Conservation (phyloP, 257 asterid genomes). For the Orobanche coerulescens region DNA sequence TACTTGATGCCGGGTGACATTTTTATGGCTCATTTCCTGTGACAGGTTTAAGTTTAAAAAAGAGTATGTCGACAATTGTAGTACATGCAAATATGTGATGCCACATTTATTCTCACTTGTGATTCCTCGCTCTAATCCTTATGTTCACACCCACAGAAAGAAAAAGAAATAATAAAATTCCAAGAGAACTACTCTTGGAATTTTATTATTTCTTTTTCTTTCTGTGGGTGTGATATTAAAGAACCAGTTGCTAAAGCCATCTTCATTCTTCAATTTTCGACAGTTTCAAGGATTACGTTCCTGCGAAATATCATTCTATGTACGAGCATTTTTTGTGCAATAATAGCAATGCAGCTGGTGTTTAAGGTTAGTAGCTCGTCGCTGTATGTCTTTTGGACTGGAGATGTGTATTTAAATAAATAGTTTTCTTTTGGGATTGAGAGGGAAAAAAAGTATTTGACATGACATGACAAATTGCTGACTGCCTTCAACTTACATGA, state of each 20-base stretch:
- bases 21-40: no score
- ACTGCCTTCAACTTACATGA: no score
- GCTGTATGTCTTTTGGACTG: background rate
- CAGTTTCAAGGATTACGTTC: conserved; percentile 87
- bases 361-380: conserved; percentile 30
- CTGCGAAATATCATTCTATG: conserved; percentile 55
- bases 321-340: conserved; percentile 52
- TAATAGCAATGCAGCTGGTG: conserved; percentile 30
- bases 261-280: conserved; percentile 24
- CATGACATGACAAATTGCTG: background rate
- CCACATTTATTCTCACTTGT: no score
- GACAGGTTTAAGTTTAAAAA: no score
- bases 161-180: no score
- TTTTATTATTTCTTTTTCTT: background rate
- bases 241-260: conserved; percentile 9
- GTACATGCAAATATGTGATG: no score
- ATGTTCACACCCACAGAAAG: no score
- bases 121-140: background rate
- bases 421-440: no score
- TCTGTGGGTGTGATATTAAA: background rate
- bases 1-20: background rate
- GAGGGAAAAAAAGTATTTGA: no score
- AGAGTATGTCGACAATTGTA: no score
- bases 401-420: background rate
- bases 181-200: background rate